These are phyloP conservation scores for Teunomyces aglyptinius DNA, from an alignment of 805 yeast genomes.

Conservation along the genomic window DNA sequence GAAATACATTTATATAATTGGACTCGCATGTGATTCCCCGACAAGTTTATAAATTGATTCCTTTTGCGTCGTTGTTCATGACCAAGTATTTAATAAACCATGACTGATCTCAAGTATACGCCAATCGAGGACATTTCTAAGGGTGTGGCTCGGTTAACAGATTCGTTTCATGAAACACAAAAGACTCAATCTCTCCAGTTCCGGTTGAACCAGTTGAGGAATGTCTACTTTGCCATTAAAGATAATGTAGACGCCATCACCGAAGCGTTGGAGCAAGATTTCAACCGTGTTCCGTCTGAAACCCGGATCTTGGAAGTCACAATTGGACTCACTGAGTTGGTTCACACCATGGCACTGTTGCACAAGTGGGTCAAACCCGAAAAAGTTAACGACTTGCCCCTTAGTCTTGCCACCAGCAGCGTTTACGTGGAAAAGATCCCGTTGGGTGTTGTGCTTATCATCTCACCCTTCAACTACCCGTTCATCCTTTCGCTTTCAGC, in stretches of 20 bases:
- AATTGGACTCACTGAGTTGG: constrained; percentile 52
- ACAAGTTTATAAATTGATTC: no score
- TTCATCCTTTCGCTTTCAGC: constrained; percentile 61
- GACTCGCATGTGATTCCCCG: neutral
- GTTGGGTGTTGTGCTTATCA: constrained; percentile 67
- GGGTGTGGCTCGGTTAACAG: constrained; percentile 42
- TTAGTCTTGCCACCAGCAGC: constrained; percentile 28
- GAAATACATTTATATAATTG: no score
- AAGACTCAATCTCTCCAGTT: constrained; percentile 51
- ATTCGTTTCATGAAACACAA: constrained; percentile 43
- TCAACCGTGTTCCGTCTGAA: constrained; percentile 64
- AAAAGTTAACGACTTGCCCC: constrained; percentile 35
- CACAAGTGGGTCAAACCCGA: constrained; percentile 60
- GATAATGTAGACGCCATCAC: constrained; percentile 56
- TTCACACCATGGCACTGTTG: constrained; percentile 57
- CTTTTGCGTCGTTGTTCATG: no score
- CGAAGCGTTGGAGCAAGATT: constrained; percentile 63
- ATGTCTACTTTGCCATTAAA: constrained; percentile 59
- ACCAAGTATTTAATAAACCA: no score
- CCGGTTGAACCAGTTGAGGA: constrained; percentile 63
- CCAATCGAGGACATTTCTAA: constrained; percentile 47
- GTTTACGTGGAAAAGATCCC: constrained; percentile 38
- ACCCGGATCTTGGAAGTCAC: constrained; percentile 57
- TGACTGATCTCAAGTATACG: constrained; percentile 31
- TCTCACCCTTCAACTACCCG: constrained; percentile 84